Base-by-base conservation (phyloP, 257 asterid genomes). In the Solanum virginianum region DNA sequence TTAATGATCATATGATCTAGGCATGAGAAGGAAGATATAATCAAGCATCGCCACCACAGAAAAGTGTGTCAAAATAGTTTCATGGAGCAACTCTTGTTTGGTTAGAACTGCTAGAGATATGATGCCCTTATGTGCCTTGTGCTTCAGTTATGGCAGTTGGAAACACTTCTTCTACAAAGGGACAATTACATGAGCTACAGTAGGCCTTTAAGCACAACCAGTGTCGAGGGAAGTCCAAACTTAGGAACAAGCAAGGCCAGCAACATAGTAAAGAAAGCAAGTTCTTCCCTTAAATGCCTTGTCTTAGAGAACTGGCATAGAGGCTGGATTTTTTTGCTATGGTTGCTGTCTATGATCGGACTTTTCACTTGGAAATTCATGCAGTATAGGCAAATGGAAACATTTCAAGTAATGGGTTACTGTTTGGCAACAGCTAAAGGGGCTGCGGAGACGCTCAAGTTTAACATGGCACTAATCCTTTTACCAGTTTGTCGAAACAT, bases 371-470 rank as follows among this genome's bases (percentile, higher is more conserved):
- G 99, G 99, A 95, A 95, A 83, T 95, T 93, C 90, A 36, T 87
- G 7, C 95, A 93, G 55, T 93, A 95, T 86, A 84, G 90, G 86
- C 92, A 86, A 32, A 91, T 83, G 77, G 84, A 91, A 10, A 94
- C 97, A 12, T 95, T 94, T 88, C 94, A 91, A 17, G 77, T 92
- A 47, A 93, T 93, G 98, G 99, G 99, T 1, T 84, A 93, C 84
- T 95, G 99, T 87, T 87, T 94, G 39, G 84, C 98, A 17, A 95
- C 97, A 12, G 98, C 99, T 70, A 95, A 95, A 85, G 99, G 99
- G 14, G 97, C 99, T 18, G 99, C 99, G 0, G 99, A 95, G 91
- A 95, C 98, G 0, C 94, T 94, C 72, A 95, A 95, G 86, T 92
- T 95, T 89, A 95, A 95, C 94, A 93, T 95, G 98, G 98, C 98